Percentiles rank a stretch among this genome's conserved stretches.
Conservation (phyloP, 345 rosid genomes). For the Stellera chamaejasme region DNA sequence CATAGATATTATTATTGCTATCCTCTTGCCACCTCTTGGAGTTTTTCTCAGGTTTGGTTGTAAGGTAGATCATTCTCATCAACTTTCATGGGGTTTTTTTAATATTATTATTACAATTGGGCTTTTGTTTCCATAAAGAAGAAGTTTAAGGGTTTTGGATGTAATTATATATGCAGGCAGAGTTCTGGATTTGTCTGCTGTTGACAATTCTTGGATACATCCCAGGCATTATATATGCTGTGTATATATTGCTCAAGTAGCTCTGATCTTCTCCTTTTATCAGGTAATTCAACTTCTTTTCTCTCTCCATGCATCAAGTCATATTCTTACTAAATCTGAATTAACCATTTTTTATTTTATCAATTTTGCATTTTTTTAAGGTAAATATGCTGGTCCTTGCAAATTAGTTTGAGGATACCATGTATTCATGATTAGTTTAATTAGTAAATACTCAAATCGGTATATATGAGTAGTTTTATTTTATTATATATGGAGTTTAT, state of each 20-base stretch:
- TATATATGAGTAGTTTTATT: too few relatives aligned
- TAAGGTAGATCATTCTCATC: slow-evolving; percentile 23
- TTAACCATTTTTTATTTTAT: too few relatives aligned
- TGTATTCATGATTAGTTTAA: too few relatives aligned
- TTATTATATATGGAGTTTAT: too few relatives aligned
- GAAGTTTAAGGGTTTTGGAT: neutral
- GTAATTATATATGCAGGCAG: slow-evolving; percentile 15
- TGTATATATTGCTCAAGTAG: slow-evolving; percentile 35
- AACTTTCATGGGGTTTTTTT: neutral
- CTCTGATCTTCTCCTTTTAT: neutral
- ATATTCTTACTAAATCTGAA: too few relatives aligned
- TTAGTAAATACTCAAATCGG: too few relatives aligned
- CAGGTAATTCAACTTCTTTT: neutral
- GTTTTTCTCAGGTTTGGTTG: slow-evolving; percentile 47
- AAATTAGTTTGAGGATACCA: too few relatives aligned
- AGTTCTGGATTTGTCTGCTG: slow-evolving; percentile 42
- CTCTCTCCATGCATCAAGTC: neutral
- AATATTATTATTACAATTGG: neutral
- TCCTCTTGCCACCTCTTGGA: slow-evolving; percentile 43
- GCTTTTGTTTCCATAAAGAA: neutral
- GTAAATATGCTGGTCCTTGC: too few relatives aligned
- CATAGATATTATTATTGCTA: slow-evolving; percentile 34
- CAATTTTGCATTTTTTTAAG: too few relatives aligned
- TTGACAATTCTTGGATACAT: slow-evolving; percentile 31
- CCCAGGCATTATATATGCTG: slow-evolving; percentile 40